These are phyloP conservation scores for Lentinula lateritia DNA, from an alignment of 768 basidiomycete species.

Conservation along the genomic window DNA sequence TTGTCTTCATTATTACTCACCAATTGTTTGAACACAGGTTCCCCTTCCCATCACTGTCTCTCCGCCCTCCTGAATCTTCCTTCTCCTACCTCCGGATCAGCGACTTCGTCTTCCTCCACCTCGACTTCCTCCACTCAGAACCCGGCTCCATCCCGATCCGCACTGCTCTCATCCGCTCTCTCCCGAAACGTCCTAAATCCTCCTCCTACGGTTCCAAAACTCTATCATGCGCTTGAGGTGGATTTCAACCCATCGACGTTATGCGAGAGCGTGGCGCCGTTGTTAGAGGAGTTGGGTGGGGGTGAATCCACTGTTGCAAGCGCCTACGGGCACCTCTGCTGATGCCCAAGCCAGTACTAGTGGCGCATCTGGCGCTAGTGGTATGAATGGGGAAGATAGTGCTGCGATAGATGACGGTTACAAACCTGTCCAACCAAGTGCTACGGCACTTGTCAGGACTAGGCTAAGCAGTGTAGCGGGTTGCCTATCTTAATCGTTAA, in stretches of 20 bases:
- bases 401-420: background rate
- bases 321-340: background rate
- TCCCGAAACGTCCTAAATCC: slow-evolving; percentile 79
- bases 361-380: background rate
- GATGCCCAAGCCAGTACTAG: slow-evolving; percentile 15
- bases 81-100: background rate
- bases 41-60: slow-evolving; percentile 49
- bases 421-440: slow-evolving; percentile 59
- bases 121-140: background rate
- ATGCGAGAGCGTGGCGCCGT: slow-evolving; percentile 70
- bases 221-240: slow-evolving; percentile 87
- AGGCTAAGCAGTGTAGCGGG: slow-evolving; percentile 73
- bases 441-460: slow-evolving; percentile 68
- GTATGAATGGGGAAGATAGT: no score
- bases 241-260: slow-evolving; percentile 91
- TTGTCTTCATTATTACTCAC: background rate
- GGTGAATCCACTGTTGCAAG: no score
- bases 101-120: background rate
- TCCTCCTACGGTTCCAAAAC: slow-evolving; percentile 62
- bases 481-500: slow-evolving; percentile 68
- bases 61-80: slow-evolving; percentile 81
- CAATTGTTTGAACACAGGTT: background rate
- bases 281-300: slow-evolving; percentile 53
- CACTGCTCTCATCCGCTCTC: slow-evolving; percentile 83
- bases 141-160: slow-evolving; percentile 74